These are phyloP conservation scores for Petunia hybrid DNA, from an alignment of 305 asterid species.

Conservation along the genomic window DNA sequence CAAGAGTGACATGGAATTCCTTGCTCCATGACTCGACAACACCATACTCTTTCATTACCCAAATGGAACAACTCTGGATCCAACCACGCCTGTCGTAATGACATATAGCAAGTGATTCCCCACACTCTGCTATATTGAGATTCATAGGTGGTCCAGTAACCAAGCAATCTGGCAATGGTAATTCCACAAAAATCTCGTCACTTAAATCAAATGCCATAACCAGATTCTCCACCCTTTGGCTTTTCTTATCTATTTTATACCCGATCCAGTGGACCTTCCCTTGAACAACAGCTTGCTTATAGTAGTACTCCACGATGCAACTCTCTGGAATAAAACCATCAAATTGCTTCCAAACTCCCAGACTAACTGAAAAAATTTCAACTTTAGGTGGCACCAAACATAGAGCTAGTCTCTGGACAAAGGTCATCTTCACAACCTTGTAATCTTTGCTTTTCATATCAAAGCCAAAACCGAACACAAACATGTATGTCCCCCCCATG, in stretches of 20 bases:
- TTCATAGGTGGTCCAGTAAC: constrained; percentile 31
- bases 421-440: constrained; percentile 47
- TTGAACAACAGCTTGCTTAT: constrained; percentile 42
- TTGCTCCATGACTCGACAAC: constrained; percentile 32
- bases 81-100: constrained; percentile 27
- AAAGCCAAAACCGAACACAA: constrained; percentile 49
- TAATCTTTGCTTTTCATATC: constrained; percentile 40
- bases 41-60: constrained; percentile 50
- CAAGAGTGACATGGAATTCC: not conserved
- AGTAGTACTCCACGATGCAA: constrained; percentile 44
- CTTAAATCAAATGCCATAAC: constrained; percentile 43
- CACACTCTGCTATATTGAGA: not conserved
- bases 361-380: constrained; percentile 42
- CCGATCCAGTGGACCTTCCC: constrained; percentile 51
- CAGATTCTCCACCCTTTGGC: constrained; percentile 9
- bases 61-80: constrained; percentile 36
- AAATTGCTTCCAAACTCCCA: not conserved
- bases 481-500: constrained; percentile 14
- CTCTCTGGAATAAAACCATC: constrained; percentile 29
- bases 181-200: constrained; percentile 45
- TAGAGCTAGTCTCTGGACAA: constrained; percentile 32
- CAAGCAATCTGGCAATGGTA: constrained; percentile 38
- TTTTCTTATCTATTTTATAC: not conserved
- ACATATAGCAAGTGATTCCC: constrained; percentile 36
- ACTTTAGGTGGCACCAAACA: constrained; percentile 42